Percentiles rank a stretch among this genome's conserved stretches.
These are phyloP conservation scores for Plenodomus lindquistii DNA, from an alignment of 2,329 filamentous ascomycete species.

Conservation along the genomic window DNA sequence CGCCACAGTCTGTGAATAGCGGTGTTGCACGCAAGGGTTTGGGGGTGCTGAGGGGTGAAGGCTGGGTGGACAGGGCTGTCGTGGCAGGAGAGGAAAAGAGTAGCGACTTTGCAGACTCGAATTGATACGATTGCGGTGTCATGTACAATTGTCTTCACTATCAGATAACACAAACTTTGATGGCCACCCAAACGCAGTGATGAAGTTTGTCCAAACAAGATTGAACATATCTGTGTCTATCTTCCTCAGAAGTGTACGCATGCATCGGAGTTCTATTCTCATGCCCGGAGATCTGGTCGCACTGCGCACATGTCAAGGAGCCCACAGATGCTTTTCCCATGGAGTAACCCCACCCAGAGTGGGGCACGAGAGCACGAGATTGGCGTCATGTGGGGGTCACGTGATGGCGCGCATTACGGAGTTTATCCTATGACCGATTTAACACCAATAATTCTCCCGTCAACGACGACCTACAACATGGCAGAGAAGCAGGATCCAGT, in stretches of 20 bases:
- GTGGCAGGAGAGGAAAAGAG: conserved; percentile 11
- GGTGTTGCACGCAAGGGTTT: conserved; percentile 70
- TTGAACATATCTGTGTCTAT: too few relatives aligned
- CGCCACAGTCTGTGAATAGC: conserved; percentile 70
- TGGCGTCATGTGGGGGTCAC: conserved; percentile 4
- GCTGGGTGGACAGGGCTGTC: conserved; percentile 67
- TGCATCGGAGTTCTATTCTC: too few relatives aligned
- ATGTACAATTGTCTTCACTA: too few relatives aligned
- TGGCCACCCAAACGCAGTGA: too few relatives aligned
- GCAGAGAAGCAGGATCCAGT: conserved; percentile 21
- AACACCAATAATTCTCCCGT: conserved; percentile 4
- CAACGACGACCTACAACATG: too few relatives aligned
- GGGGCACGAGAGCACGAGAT: background rate
- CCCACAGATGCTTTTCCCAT: too few relatives aligned
- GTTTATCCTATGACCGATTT: conserved; percentile 12
- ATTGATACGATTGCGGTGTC: background rate
- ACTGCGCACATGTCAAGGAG: too few relatives aligned
- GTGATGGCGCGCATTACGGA: conserved; percentile 18
- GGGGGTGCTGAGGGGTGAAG: conserved; percentile 74
- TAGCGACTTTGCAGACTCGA: conserved; percentile 9
- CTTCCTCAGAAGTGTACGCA: too few relatives aligned
- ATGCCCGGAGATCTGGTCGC: too few relatives aligned
- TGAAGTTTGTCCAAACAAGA: too few relatives aligned
- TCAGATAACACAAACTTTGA: too few relatives aligned
- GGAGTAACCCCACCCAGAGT: too few relatives aligned